Evolutionary conservation across 1,139 yeast genomes (phyloP).

Genomic region (Hyphopichia wangnamkhiaoensis): DNA sequence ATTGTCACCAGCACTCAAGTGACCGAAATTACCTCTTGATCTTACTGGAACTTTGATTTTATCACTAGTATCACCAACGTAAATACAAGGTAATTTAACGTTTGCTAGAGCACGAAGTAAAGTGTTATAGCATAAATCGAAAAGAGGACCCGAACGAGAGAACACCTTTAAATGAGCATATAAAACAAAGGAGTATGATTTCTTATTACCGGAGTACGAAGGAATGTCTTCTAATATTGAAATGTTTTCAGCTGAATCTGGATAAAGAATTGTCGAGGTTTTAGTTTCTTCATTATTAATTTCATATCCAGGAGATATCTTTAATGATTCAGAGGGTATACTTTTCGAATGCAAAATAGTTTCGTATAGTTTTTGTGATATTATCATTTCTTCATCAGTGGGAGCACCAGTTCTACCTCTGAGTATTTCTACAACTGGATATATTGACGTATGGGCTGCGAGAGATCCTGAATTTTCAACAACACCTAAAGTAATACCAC

Average conservation of each 20-base stretch:
- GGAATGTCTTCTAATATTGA: slow-evolving; percentile 6
- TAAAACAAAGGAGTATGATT: slow-evolving; percentile 61
- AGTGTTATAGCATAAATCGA: slow-evolving; percentile 76
- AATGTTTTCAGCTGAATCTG: slow-evolving; percentile 31
- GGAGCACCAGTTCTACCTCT: slow-evolving; percentile 83
- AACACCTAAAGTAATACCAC: slow-evolving; percentile 73
- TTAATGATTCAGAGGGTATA: slow-evolving; percentile 46
- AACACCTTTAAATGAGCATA: slow-evolving; percentile 77
- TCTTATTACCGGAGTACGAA: slow-evolving; percentile 11
- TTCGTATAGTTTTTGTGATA: slow-evolving; percentile 71
- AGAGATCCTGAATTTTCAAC: slow-evolving; percentile 46
- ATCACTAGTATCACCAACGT: slow-evolving; percentile 56
- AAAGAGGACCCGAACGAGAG: slow-evolving; percentile 79
- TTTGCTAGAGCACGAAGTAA: slow-evolving; percentile 62
- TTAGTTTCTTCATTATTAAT: slow-evolving; percentile 39
- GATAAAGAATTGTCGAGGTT: slow-evolving; percentile 37
- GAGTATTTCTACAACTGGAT: slow-evolving; percentile 79
- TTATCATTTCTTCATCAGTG: slow-evolving; percentile 84
- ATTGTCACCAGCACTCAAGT: slow-evolving; percentile 39
- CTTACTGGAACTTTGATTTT: slow-evolving; percentile 53
- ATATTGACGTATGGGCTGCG: slow-evolving; percentile 47
- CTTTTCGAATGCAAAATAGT: slow-evolving; percentile 55
- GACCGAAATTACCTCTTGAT: slow-evolving; percentile 52
- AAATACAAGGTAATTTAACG: slow-evolving; percentile 66
- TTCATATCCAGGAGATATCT: slow-evolving; percentile 54